These are phyloP conservation scores for Cenchrus purpureus DNA, from an alignment of 176 grass and related monocot species.

Conservation along the genomic window DNA sequence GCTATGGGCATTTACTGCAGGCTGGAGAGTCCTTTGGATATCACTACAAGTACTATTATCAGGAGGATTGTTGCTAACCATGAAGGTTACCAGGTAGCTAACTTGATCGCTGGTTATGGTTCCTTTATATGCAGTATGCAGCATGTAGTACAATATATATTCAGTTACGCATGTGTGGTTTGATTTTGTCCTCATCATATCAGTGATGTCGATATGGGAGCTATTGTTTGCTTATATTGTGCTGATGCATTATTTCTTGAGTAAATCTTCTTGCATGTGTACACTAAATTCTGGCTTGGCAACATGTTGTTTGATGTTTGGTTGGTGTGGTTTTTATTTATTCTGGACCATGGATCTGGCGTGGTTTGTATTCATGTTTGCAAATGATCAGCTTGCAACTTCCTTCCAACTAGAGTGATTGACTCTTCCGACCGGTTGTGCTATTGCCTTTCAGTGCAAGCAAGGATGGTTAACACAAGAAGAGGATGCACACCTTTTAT, in stretches of 20 bases:
- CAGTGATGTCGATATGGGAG: conserved; percentile 19
- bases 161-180: not conserved
- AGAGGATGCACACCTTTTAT: no score
- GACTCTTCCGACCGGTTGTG: no score
- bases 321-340: conserved; percentile 22
- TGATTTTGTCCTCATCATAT: conserved; percentile 10
- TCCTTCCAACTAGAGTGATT: no score
- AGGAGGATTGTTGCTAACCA: conserved; percentile 98
- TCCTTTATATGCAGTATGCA: conserved; percentile 15
- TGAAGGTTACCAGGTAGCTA: conserved; percentile 88
- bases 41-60: conserved; percentile 96
- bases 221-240: conserved; percentile 14
- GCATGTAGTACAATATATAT: conserved; percentile 1
- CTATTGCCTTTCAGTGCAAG: no score
- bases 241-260: not conserved
- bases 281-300: conserved; percentile 25
- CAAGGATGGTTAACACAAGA: no score
- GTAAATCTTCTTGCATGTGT: conserved; percentile 27
- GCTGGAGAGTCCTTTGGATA: conserved; percentile 81
- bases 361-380: conserved; percentile 41
- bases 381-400: no score
- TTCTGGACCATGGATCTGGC: conserved; percentile 46
- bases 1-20: conserved; percentile 75
- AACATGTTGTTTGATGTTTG: conserved; percentile 32
- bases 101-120: not conserved